A percentile compares a stretch with the other conserved stretches of the same genome.
Evolutionary conservation across 352 stramenopile genomes (phyloP).

Genomic region (Globisporangium spiculum): DNA sequence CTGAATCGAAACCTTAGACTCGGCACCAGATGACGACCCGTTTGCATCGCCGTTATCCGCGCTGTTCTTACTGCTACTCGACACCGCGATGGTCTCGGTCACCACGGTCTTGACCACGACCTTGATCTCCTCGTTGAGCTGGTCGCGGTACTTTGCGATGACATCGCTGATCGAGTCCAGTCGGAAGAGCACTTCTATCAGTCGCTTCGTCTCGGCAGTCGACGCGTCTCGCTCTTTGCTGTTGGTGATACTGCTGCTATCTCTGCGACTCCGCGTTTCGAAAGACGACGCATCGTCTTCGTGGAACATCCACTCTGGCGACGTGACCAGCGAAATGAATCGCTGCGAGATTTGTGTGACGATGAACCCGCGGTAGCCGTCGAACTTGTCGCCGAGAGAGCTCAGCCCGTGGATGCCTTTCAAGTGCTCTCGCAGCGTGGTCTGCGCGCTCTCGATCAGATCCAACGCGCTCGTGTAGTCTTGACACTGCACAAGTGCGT

Average conservation of each 20-base stretch:
- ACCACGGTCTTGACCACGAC: slow-evolving; percentile 87
- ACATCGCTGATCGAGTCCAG: slow-evolving; percentile 70
- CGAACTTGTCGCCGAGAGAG: slow-evolving; percentile 73
- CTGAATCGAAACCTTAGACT: slow-evolving; percentile 85
- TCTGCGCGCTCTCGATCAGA: slow-evolving; percentile 72
- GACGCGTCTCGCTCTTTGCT: slow-evolving; percentile 33
- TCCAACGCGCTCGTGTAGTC: slow-evolving; percentile 80
- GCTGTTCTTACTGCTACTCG: slow-evolving; percentile 40
- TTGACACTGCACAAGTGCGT: slow-evolving; percentile 81
- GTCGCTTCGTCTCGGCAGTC: slow-evolving; percentile 42
- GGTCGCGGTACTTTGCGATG: slow-evolving; percentile 72
- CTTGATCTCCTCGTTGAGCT: slow-evolving; percentile 85
- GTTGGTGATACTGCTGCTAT: slow-evolving; percentile 16
- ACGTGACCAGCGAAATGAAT: slow-evolving; percentile 79
- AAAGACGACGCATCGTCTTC: slow-evolving; percentile 33
- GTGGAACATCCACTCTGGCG: slow-evolving; percentile 78
- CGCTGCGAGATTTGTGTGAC: slow-evolving; percentile 72
- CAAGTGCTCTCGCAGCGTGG: slow-evolving; percentile 63
- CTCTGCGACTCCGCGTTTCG: slow-evolving; percentile 8
- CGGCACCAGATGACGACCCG: slow-evolving; percentile 21
- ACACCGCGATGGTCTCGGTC: slow-evolving; percentile 83
- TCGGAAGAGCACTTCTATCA: slow-evolving; percentile 75
- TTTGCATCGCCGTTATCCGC: slow-evolving; percentile 5
- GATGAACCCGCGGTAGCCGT: slow-evolving; percentile 71
- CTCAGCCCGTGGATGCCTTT: slow-evolving; percentile 77